Conservation (phyloP, 495 filamentous ascomycete genomes). For the Oidiodendron maius region DNA sequence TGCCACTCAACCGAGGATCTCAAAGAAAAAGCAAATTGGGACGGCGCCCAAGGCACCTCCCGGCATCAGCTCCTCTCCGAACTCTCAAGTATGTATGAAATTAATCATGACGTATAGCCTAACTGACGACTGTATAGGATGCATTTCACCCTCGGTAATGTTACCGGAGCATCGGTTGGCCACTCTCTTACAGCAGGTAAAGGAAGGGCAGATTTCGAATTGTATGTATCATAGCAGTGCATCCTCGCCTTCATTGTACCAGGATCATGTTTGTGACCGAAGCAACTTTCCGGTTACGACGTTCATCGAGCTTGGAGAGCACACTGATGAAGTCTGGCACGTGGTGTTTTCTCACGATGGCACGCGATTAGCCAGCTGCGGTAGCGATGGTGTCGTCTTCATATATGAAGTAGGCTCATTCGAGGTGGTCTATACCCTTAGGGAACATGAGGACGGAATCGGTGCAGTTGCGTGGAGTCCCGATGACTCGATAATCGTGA, state of each 20-base stretch:
- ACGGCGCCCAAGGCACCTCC: slow-evolving; percentile 76
- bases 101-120: neutral
- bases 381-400: slow-evolving; percentile 64
- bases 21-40: slow-evolving; percentile 77
- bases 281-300: slow-evolving; percentile 70
- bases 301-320: slow-evolving; percentile 61
- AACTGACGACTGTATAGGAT: slow-evolving; percentile 46
- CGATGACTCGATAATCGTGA: slow-evolving; percentile 78
- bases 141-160: slow-evolving; percentile 96
- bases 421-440: slow-evolving; percentile 55
- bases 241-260: slow-evolving; percentile 77
- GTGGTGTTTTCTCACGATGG: slow-evolving; percentile 89
- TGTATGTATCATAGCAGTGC: slow-evolving; percentile 87
- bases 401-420: slow-evolving; percentile 77
- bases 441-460: slow-evolving; percentile 60
- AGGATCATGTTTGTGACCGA: slow-evolving; percentile 78
- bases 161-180: slow-evolving; percentile 92
- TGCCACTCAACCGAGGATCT: slow-evolving; percentile 74
- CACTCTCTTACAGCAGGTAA: slow-evolving; percentile 73
- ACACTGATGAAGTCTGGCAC: slow-evolving; percentile 85
- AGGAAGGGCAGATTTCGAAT: slow-evolving; percentile 70
- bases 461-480: slow-evolving; percentile 85
- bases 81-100: slow-evolving; percentile 63
- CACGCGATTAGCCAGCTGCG: slow-evolving; percentile 72
- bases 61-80: slow-evolving; percentile 70